phyloP scores from a whole-genome alignment of 352 stramenopile genomes.

The Globisporangium recalcitrans region DNA sequence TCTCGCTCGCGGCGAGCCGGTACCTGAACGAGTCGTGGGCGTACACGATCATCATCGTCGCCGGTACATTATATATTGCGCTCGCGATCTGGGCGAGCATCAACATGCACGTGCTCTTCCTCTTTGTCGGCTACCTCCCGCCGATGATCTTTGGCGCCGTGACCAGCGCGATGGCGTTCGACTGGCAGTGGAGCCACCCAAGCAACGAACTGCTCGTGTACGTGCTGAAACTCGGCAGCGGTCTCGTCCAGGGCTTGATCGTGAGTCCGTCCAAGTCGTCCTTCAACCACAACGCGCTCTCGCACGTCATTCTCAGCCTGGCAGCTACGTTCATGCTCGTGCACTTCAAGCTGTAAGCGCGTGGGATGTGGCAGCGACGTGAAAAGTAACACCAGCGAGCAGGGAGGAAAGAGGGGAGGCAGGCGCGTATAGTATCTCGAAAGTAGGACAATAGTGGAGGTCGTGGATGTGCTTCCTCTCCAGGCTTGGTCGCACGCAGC shows the following conservation, averaged over 20 bases:
- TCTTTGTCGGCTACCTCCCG: slow-evolving; percentile 77
- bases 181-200: slow-evolving; percentile 74
- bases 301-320: slow-evolving; percentile 79
- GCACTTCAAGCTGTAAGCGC: slow-evolving; percentile 62
- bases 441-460: slow-evolving; percentile 1
- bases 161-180: slow-evolving; percentile 69
- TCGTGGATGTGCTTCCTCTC: not conserved
- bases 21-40: slow-evolving; percentile 74
- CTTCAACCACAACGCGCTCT: slow-evolving; percentile 88
- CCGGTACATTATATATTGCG: slow-evolving; percentile 56
- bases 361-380: not conserved
- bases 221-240: slow-evolving; percentile 67
- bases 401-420: not conserved
- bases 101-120: slow-evolving; percentile 80
- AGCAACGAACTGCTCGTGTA: slow-evolving; percentile 83
- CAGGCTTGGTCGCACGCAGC: not conserved
- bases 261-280: slow-evolving; percentile 76
- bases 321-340: slow-evolving; percentile 82
- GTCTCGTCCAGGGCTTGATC: slow-evolving; percentile 76
- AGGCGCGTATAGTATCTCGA: slow-evolving; percentile 10
- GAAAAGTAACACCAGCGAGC: not conserved
- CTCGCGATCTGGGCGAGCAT: slow-evolving; percentile 76
- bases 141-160: slow-evolving; percentile 78
- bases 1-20: slow-evolving; percentile 69
- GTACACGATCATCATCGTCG: slow-evolving; percentile 66